These are phyloP conservation scores for Fraxinus albicans DNA, from an alignment of 305 asterid species.

Conservation along the genomic window DNA sequence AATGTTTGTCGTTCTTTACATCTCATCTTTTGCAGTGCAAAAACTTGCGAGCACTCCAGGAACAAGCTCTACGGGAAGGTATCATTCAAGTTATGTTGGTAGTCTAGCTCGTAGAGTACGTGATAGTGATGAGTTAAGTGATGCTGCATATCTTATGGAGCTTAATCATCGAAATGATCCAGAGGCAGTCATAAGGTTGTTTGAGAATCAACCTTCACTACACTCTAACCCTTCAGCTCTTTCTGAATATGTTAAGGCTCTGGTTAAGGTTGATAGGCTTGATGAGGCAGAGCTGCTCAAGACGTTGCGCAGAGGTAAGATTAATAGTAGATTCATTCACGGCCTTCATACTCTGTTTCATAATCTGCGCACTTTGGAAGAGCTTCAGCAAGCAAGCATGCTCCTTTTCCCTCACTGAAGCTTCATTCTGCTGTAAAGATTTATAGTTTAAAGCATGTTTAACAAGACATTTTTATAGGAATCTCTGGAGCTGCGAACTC, in stretches of 20 bases:
- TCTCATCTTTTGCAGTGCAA: slow-evolving; percentile 29
- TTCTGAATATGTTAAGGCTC: slow-evolving; percentile 87
- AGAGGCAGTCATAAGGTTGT: slow-evolving; percentile 76
- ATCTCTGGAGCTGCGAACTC: slow-evolving; percentile 43
- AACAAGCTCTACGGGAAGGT: slow-evolving; percentile 41
- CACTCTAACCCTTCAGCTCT: slow-evolving; percentile 80
- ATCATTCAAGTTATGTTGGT: slow-evolving; percentile 55
- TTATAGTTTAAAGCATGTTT: slow-evolving; percentile 3
- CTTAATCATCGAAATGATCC: slow-evolving; percentile 68
- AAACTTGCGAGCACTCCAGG: slow-evolving; percentile 33
- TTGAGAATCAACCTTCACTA: slow-evolving; percentile 69
- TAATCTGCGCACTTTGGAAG: background rate
- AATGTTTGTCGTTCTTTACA: background rate
- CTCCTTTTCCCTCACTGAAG: background rate
- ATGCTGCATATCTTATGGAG: slow-evolving; percentile 78
- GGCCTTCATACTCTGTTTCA: background rate
- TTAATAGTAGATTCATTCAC: background rate
- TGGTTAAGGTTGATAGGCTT: slow-evolving; percentile 85
- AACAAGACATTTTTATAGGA: slow-evolving; percentile 36
- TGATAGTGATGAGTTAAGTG: slow-evolving; percentile 52
- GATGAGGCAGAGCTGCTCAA: slow-evolving; percentile 78
- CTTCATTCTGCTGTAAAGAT: background rate
- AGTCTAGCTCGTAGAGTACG: slow-evolving; percentile 69
- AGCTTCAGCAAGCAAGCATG: background rate
- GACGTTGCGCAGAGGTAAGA: slow-evolving; percentile 74